Evolutionary conservation across 495 filamentous ascomycete species (phyloP).

Genomic region (Lasiosphaeriaceae sp.): DNA sequence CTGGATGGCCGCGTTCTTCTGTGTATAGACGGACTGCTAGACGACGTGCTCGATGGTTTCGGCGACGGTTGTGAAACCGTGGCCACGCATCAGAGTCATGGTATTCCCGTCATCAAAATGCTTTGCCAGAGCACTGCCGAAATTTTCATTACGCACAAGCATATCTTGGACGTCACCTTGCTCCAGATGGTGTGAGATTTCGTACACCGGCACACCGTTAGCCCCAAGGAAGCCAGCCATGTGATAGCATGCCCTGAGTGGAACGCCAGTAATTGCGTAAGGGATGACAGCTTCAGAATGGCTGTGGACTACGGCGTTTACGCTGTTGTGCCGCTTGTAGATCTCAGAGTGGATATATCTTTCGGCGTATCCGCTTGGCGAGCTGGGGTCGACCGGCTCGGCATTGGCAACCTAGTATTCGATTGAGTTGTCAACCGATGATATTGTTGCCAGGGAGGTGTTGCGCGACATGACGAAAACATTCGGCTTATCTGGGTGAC

Average conservation of each 20-base stretch:
- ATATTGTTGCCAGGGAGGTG: conserved; percentile 44
- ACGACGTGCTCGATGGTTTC: conserved; percentile 37
- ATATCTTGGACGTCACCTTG: conserved; percentile 32
- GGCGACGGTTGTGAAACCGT: conserved; percentile 44
- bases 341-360: conserved; percentile 53
- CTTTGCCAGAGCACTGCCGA: conserved; percentile 30
- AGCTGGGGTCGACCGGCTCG: conserved; percentile 30
- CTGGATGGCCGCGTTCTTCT: conserved; percentile 42
- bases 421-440: conserved; percentile 39
- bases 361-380: conserved; percentile 37
- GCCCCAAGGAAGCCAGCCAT: conserved; percentile 45
- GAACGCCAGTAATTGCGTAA: conserved; percentile 40
- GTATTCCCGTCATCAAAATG: conserved; percentile 21
- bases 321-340: conserved; percentile 35
- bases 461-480: conserved; percentile 45
- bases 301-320: conserved; percentile 46
- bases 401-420: conserved; percentile 40
- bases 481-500: conserved; percentile 35
- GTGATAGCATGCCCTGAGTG: conserved; percentile 38
- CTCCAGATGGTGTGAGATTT: conserved; percentile 27
- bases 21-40: conserved; percentile 43
- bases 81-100: conserved; percentile 46
- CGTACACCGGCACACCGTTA: conserved; percentile 28
- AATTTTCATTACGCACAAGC: conserved; percentile 33
- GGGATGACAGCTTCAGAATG: conserved; percentile 46